These are phyloP conservation scores for Pythium inflatum DNA, from an alignment of 352 stramenopile genomes.

Conservation along the genomic window DNA sequence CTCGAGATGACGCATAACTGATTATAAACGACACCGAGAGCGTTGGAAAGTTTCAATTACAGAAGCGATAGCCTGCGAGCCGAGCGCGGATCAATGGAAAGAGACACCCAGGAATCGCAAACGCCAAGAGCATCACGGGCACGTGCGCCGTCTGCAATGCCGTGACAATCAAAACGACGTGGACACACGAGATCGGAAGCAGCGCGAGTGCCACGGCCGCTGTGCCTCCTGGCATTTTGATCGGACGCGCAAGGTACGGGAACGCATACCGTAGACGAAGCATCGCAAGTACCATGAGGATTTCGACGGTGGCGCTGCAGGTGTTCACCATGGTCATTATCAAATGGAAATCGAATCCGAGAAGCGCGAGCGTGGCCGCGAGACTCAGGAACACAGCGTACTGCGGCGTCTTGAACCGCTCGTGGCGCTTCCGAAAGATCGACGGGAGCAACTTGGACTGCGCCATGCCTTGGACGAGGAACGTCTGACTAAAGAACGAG, in stretches of 20 bases:
- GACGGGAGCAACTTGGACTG: constrained; percentile 71
- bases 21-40: no score
- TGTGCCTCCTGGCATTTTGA: constrained; percentile 18
- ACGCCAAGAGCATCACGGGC: no score
- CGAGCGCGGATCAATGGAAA: no score
- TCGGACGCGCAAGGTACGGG: constrained; percentile 45
- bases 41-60: no score
- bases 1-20: no score
- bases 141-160: no score
- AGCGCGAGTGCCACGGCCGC: no score
- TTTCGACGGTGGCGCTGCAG: constrained; percentile 63
- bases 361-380: constrained; percentile 10
- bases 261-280: constrained; percentile 66
- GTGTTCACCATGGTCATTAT: constrained; percentile 77
- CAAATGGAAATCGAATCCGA: constrained; percentile 41
- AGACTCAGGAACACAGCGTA: constrained; percentile 17
- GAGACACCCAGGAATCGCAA: no score
- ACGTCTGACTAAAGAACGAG: constrained; percentile 84
- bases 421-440: constrained; percentile 56
- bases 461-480: constrained; percentile 60
- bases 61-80: no score
- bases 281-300: constrained; percentile 82
- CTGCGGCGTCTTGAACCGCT: constrained; percentile 23
- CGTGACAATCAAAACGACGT: no score
- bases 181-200: no score